Conservation (phyloP, 345 rosid genomes). For the Xanthoceras sorbifolium region DNA sequence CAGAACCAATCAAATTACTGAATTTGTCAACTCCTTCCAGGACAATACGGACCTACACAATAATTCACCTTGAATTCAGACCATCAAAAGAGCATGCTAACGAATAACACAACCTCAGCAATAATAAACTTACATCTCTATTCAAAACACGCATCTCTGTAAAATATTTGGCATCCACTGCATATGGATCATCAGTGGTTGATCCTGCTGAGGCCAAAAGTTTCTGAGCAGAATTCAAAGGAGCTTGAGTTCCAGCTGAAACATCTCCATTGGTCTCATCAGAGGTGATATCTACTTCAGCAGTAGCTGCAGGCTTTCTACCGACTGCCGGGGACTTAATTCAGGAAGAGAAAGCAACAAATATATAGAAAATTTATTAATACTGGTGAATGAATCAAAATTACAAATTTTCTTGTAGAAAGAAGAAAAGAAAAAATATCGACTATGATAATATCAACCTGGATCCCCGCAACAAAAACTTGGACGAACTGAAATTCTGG, state of each 20-base stretch:
- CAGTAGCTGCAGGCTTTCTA: constrained; percentile 59
- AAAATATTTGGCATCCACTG: constrained; percentile 80
- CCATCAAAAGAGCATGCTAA: constrained; percentile 16
- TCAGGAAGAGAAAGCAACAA: constrained; percentile 17
- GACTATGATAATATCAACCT: constrained; percentile 44
- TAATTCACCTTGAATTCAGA: constrained; percentile 24
- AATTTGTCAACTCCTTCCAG: constrained; percentile 95
- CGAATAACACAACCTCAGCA: constrained; percentile 12
- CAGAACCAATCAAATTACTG: constrained; percentile 92
- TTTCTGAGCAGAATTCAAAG: constrained; percentile 93
- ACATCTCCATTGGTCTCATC: constrained; percentile 68
- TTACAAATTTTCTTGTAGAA: background rate
- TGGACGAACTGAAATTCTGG: constrained; percentile 96
- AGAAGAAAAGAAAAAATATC: background rate
- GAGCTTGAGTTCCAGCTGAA: constrained; percentile 58
- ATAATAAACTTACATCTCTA: constrained; percentile 69
- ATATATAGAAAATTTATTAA: constrained; percentile 3
- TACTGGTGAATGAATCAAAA: background rate
- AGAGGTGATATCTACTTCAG: constrained; percentile 48
- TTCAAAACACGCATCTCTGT: constrained; percentile 83
- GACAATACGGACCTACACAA: constrained; percentile 87
- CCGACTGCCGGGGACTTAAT: constrained; percentile 87
- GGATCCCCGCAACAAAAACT: constrained; percentile 95
- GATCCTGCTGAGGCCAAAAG: constrained; percentile 65
- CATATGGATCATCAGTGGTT: constrained; percentile 79